Conservation (phyloP, 257 asterid species). For the Solanum chmielewskii region DNA sequence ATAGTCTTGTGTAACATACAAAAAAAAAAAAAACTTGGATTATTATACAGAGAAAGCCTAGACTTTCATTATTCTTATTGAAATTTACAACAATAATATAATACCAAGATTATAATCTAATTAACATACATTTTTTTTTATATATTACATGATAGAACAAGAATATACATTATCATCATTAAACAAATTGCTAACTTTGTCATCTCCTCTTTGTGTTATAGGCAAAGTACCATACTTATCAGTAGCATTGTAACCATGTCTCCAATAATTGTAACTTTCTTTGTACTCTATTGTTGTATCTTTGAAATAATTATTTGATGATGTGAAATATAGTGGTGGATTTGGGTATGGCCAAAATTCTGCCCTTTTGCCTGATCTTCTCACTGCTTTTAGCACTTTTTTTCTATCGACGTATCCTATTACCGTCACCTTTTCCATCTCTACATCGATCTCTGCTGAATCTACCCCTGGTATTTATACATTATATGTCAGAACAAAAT, state of each 20-base stretch:
- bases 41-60: not conserved
- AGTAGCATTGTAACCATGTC: slow-evolving; percentile 70
- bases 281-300: slow-evolving; percentile 59
- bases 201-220: slow-evolving; percentile 68
- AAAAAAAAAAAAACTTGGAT: not conserved
- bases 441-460: slow-evolving; percentile 51
- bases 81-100: not conserved
- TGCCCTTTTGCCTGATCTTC: slow-evolving; percentile 87
- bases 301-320: slow-evolving; percentile 47
- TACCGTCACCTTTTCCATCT: slow-evolving; percentile 68
- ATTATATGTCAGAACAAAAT: not conserved
- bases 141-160: slow-evolving; percentile 52
- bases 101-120: not conserved
- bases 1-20: not conserved
- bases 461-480: slow-evolving; percentile 42
- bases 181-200: slow-evolving; percentile 82
- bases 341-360: slow-evolving; percentile 89
- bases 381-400: slow-evolving; percentile 76
- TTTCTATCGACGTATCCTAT: slow-evolving; percentile 71
- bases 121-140: not conserved
- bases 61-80: not conserved
- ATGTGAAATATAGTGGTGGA: slow-evolving; percentile 69
- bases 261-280: slow-evolving; percentile 83
- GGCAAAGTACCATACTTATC: slow-evolving; percentile 63
- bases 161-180: slow-evolving; percentile 90